Base-by-base conservation (phyloP, 1,284 basidiomycete species). In the Ustilago sp. region DNA sequence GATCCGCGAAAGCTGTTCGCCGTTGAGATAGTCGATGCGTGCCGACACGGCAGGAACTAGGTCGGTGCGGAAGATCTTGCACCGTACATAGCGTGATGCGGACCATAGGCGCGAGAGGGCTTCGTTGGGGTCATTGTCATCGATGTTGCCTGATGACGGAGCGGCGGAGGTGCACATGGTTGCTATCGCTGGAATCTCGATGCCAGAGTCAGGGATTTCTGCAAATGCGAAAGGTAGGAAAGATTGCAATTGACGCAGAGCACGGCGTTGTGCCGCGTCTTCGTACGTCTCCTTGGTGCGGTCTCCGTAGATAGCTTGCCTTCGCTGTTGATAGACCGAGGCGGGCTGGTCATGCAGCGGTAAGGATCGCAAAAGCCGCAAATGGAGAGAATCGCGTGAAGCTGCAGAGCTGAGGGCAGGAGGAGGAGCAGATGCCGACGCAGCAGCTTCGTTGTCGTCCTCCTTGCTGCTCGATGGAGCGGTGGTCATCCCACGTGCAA, bases 401-500 rank as follows among this genome's bases (percentile, higher is more conserved):
- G 54, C 34, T 5, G 53, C 13, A 8, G 57, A 32, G 23, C 43
- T 48, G 4, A 28, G 23, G 23, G 23, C 23, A 28, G 62, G 19
- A 3, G 34, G 38, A 36, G 61, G 8, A 9, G 57, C 47, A 19
- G 41, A 8, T 3, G 63, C 13, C 6, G 28, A 11, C 8, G 51
- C 23, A 15, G 17, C 31, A 12, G 7, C 15, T 4, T 55, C 60
- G 8, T 35, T 19, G 6, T 58, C 54, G 8, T 35, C 31, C 12
- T 58, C 54, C 8, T 31, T 45, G 19, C n/a, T 41, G 43, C 31
- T 43, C 4, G 64, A 53, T 31, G 65, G 51, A 31, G 66, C 35
- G 15, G 56, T 68, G 34, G 68, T 71, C 61, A 60, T 68, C 6
- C 93, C 93, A 31, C 93, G 89, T 1, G 94, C 93, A 63, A 95